Conservation (phyloP, 169 alveolate genomes). For the Eimeria necatrix region DNA sequence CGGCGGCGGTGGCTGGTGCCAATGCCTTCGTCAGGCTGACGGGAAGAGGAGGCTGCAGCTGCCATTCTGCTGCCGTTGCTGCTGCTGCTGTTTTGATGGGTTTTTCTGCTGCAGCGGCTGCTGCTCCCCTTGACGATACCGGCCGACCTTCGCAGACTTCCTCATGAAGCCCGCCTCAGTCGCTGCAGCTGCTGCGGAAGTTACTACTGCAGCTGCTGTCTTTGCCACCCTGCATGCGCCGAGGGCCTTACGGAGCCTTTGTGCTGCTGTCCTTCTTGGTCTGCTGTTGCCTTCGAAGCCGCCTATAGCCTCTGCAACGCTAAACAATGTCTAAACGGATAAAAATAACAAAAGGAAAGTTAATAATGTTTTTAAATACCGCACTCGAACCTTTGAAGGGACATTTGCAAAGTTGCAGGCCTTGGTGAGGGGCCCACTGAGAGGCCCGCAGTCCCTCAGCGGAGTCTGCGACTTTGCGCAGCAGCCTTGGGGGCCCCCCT, state of each 20-base stretch:
- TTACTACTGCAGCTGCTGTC: not conserved
- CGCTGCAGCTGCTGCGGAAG: not conserved
- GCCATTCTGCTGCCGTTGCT: conserved; percentile 40
- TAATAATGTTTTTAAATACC: too few species aligned
- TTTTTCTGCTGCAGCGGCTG: not conserved
- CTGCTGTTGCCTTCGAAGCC: not conserved
- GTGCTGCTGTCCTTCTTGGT: not conserved
- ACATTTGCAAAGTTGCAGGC: too few species aligned
- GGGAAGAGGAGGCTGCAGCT: conserved; percentile 7
- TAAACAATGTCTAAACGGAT: too few species aligned
- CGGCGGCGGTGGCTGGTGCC: not conserved
- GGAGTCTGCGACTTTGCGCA: too few species aligned
- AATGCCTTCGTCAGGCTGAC: not conserved
- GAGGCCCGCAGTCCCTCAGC: too few species aligned
- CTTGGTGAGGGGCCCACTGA: too few species aligned
- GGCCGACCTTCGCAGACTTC: too few species aligned
- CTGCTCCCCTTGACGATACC: not conserved
- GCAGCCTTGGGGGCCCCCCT: too few species aligned
- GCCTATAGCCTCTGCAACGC: too few species aligned
- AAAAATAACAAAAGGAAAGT: not conserved
- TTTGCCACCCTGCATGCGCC: not conserved
- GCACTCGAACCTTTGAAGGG: too few species aligned
- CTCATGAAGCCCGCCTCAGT: too few species aligned
- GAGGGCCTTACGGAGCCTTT: not conserved
- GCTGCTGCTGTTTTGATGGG: not conserved